Evolutionary conservation across 2,329 filamentous ascomycete genomes (phyloP).

Genomic region (Paecilomyces formosus): DNA sequence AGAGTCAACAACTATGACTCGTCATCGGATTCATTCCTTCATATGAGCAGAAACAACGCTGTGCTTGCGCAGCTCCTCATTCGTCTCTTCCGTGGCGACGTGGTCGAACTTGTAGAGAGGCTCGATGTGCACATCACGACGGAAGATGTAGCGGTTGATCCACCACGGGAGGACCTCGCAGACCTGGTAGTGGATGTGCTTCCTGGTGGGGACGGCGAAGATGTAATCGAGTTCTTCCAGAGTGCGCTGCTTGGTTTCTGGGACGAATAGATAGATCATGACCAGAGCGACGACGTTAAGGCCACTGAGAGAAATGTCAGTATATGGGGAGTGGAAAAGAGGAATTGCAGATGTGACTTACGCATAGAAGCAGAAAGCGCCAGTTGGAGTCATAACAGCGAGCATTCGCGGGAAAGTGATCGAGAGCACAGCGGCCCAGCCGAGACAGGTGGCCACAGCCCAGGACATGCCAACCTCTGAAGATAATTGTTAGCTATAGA

Average conservation of each 20-base stretch:
- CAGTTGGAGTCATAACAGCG: constrained; percentile 41
- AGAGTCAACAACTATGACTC: not conserved
- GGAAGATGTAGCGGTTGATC: constrained; percentile 51
- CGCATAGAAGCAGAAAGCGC: constrained; percentile 56
- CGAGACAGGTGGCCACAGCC: constrained; percentile 39
- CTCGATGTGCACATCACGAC: constrained; percentile 39
- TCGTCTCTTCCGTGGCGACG: constrained; percentile 1
- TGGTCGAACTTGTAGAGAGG: constrained; percentile 45
- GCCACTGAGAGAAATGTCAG: constrained; percentile 22
- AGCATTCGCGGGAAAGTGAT: constrained; percentile 45
- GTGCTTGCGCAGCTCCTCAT: constrained; percentile 1
- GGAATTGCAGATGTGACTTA: constrained; percentile 16
- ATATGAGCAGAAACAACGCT: not conserved
- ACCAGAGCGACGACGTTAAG: constrained; percentile 54
- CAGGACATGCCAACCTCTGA: constrained; percentile 42
- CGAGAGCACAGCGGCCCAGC: constrained; percentile 44
- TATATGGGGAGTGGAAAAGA: constrained; percentile 1
- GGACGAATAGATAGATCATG: constrained; percentile 57
- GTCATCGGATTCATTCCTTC: not conserved
- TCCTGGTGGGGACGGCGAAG: constrained; percentile 52
- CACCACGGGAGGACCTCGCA: constrained; percentile 54
- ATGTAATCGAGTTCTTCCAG: constrained; percentile 53
- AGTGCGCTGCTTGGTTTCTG: constrained; percentile 50
- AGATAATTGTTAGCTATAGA: constrained; percentile 22
- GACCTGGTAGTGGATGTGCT: constrained; percentile 52